Evolutionary conservation across 2,329 filamentous ascomycete genomes (phyloP), one percentile per base, ranked within the genome.

Genomic region (Colletotrichum spaethianum): DNA sequence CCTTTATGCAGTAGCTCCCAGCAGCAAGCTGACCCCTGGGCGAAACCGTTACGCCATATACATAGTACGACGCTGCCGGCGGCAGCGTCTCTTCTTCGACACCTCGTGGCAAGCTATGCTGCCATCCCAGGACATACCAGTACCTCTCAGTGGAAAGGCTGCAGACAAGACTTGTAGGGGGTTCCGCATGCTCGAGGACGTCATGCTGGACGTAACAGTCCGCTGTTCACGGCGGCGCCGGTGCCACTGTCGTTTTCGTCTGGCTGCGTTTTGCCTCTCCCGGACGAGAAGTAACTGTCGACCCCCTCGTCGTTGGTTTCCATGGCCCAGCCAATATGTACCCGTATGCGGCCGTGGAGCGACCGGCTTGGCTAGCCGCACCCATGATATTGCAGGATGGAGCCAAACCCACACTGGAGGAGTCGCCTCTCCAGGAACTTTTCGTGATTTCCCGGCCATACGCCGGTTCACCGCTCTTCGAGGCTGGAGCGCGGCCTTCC

Each of bases 401-500:
- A 26, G 59, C 23, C 59, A 4, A 44, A 26, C 14, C 59, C 42
- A 50, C 42, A 48, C 11, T 33, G 59, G n/a, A 33, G 28, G 42
- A 26, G 48, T 2, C 3, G n/a, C 50, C 42, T 62, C 28, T 36
- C 26, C 20, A 36, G 42, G n/a, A 48, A 36, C 33, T 33, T 16
- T n/a, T n/a, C n/a, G n/a, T n/a, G 31, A 20, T 38, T 61, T 4
- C 68, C 64, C 40, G 63, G 57, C 7, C 53, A 57, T 38, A 74
- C 69, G 26, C 72, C 20, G 50, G 36, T 26, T 71, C 67, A 70
- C 67, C 67, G 57, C 67, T 71, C 44, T 67, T 63, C 71, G 56
- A 53, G 53, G 36, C 60, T 20, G 52, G 52, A 28, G 40, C 55
- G n/a, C 56, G 26, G 46, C 14, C 62, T 38, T 53, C 57, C 59